These are phyloP conservation scores for Cordyceps sp. DNA, from an alignment of 2,329 filamentous ascomycete genomes.

Conservation along the genomic window DNA sequence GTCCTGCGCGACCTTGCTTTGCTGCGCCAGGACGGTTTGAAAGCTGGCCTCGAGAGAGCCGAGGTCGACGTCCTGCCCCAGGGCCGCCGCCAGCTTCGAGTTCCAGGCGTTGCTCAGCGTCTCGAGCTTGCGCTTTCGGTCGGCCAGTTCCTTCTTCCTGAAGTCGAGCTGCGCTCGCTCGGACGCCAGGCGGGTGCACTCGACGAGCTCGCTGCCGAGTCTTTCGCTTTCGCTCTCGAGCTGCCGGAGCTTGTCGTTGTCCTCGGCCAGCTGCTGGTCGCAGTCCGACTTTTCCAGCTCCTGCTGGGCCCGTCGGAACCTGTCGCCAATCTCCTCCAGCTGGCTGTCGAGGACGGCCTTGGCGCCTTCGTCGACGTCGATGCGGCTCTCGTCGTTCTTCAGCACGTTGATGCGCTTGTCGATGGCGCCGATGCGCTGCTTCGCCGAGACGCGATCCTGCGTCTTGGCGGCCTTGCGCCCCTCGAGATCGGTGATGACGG, in stretches of 20 bases:
- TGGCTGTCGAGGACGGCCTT: conserved; percentile 63
- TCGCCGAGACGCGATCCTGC: conserved; percentile 59
- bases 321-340: conserved; percentile 49
- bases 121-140: conserved; percentile 57
- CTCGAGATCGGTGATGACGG: conserved; percentile 54
- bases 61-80: conserved; percentile 52
- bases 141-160: conserved; percentile 62
- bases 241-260: conserved; percentile 46
- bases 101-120: conserved; percentile 64
- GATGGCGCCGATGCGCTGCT: conserved; percentile 54
- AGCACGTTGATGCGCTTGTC: conserved; percentile 51
- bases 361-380: conserved; percentile 73
- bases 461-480: conserved; percentile 54
- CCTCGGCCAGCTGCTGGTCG: conserved; percentile 52
- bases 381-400: conserved; percentile 52
- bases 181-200: conserved; percentile 64
- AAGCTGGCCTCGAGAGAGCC: conserved; percentile 56
- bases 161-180: conserved; percentile 75
- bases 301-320: conserved; percentile 44
- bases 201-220: conserved; percentile 65
- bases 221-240: conserved; percentile 57
- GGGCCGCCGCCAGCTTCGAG: conserved; percentile 45
- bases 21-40: conserved; percentile 42
- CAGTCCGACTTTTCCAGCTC: conserved; percentile 47
- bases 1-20: conserved; percentile 40